phyloP scores from a whole-genome alignment of 345 rosid genomes.

The Salix exigua region DNA sequence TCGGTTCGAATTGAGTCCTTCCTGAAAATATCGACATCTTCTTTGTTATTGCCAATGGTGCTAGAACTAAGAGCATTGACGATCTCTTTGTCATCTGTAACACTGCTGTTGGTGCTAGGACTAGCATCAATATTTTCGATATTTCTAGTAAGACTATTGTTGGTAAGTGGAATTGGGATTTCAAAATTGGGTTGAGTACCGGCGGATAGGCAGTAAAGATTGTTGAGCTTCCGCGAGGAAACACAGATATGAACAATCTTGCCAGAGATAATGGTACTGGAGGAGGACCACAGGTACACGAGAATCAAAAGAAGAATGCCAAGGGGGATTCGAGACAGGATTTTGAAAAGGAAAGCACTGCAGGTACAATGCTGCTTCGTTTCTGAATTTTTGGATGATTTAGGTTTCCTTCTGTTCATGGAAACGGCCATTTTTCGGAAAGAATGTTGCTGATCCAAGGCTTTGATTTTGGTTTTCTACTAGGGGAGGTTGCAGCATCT shows the following conservation, averaged over 20 bases:
- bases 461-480: conserved; percentile 33
- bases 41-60: background rate
- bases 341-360: conserved; percentile 23
- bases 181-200: conserved; percentile 56
- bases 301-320: conserved; percentile 44
- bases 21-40: conserved; percentile 16
- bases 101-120: background rate
- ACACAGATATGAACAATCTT: conserved; percentile 62
- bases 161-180: conserved; percentile 30
- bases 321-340: conserved; percentile 47
- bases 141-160: conserved; percentile 7
- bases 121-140: background rate
- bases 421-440: conserved; percentile 49
- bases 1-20: background rate
- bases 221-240: conserved; percentile 73
- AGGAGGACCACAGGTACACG: conserved; percentile 64
- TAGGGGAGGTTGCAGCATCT: conserved; percentile 8
- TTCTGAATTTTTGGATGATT: conserved; percentile 29
- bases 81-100: background rate
- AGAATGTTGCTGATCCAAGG: background rate
- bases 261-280: conserved; percentile 65
- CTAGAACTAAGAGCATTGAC: background rate
- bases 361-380: conserved; percentile 19
- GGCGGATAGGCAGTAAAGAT: conserved; percentile 78
- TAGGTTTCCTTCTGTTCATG: conserved; percentile 47